Evolutionary conservation across 495 filamentous ascomycete species (phyloP), one percentile per base, ranked within the genome.

Genomic region (Podospora conica): DNA sequence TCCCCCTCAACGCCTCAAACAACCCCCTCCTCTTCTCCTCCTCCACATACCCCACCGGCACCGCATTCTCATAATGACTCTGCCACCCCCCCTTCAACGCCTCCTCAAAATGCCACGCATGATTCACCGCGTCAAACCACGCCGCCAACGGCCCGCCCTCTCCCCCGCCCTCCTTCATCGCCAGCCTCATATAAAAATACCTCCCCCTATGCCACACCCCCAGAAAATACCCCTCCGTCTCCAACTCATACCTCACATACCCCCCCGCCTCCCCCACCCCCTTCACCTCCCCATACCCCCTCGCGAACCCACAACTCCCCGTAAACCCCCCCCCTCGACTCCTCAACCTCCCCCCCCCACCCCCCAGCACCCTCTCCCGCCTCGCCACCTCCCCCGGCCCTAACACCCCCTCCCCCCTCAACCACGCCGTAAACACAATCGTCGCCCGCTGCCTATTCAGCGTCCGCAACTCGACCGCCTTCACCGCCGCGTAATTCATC

Each of bases 371-470:
- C 31, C 81, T 80, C 76, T 98, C 94, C 69, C 84, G 72, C 24
- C 70, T 65, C 9, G 91, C 80, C 3, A 90, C 86, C 68, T 91
- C 79, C 20, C 81, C 79, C 0, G 91, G 93, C 0, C 76, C 82
- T 18, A 90, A 81, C 25, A 89, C 70, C n/a, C 68, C 69, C 22
- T 80, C 84, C 5, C 74, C 75, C 15, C 81, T 78, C 9, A 88
- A 69, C 53, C 89, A 81, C 18, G 84, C 77, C 21, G 88, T 87
- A 67, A 93, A 86, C 27, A 93, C 82, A 54, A 98, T 86, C 69
- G 89, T 93, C 1, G 93, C 88, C 23, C 94, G 85, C 75, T 97
- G 94, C 31, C 91, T 81, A 79, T 96, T 97, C 18, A 97, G 81
- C n/a, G 86, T 92, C 18, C 84, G 84, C 87, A 97, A 90, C 73